These are phyloP conservation scores for Colletotrichum acutatum DNA, from an alignment of 2,329 filamentous ascomycete genomes.

Conservation along the genomic window DNA sequence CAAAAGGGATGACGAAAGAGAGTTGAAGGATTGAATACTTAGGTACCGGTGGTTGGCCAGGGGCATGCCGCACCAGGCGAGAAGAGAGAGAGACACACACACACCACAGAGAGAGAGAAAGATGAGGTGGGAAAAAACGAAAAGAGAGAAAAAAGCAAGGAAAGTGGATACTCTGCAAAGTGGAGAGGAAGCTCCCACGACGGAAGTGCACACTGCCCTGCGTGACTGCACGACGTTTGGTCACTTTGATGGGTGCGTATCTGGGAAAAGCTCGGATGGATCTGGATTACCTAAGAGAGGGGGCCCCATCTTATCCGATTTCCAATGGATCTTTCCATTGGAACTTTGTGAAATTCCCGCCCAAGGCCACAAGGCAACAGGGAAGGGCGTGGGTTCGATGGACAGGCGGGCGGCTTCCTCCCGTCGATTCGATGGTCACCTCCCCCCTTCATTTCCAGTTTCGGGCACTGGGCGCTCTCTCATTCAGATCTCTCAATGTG, in stretches of 20 bases:
- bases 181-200: too few species aligned
- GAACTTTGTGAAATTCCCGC: slow-evolving; percentile 1
- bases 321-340: slow-evolving; percentile 5
- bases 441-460: too few species aligned
- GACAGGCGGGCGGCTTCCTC: not conserved
- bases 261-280: slow-evolving; percentile 14
- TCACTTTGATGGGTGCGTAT: slow-evolving; percentile 3
- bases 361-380: slow-evolving; percentile 13
- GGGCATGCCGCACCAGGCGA: too few species aligned
- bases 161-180: slow-evolving; percentile 1
- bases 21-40: too few species aligned
- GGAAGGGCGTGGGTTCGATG: not conserved
- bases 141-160: slow-evolving; percentile 2
- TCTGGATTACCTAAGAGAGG: slow-evolving; percentile 21
- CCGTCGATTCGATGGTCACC: too few species aligned
- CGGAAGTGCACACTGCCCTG: not conserved
- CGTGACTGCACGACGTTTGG: not conserved
- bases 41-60: too few species aligned
- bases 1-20: too few species aligned
- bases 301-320: slow-evolving; percentile 6
- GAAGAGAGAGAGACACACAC: not conserved
- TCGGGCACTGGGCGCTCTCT: too few species aligned
- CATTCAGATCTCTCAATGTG: not conserved
- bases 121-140: not conserved
- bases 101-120: not conserved